Conservation (phyloP, 805 yeast genomes). For the Brettanomyces sp. region DNA sequence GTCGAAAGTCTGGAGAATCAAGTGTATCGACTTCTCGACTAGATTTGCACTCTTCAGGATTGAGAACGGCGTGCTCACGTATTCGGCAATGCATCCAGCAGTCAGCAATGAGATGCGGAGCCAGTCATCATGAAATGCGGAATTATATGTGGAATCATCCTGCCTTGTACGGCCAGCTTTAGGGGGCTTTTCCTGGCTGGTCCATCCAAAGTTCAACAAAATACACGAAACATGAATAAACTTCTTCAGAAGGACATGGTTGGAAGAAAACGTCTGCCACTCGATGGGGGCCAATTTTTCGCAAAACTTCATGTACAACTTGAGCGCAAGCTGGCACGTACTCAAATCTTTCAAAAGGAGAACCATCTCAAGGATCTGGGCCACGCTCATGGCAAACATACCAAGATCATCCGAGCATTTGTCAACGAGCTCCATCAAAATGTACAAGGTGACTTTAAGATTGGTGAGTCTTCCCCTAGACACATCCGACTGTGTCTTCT, state of each 20-base stretch:
- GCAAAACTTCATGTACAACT: constrained; percentile 26
- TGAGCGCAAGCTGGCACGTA: constrained; percentile 37
- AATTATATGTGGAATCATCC: neutral
- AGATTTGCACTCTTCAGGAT: constrained; percentile 10
- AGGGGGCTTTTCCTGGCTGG: neutral
- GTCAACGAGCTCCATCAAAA: constrained; percentile 58
- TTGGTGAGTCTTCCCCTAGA: constrained; percentile 64
- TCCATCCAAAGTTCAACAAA: constrained; percentile 17
- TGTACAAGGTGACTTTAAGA: constrained; percentile 69
- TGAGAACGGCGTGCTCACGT: constrained; percentile 15
- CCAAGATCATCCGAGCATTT: constrained; percentile 78
- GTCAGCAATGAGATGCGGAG: constrained; percentile 31
- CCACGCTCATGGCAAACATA: constrained; percentile 64
- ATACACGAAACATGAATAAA: constrained; percentile 25
- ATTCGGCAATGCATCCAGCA: constrained; percentile 27
- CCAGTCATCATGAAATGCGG: constrained; percentile 30
- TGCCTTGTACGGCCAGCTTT: no score
- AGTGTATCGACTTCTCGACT: constrained; percentile 26
- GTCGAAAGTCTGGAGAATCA: constrained; percentile 29
- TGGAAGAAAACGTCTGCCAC: constrained; percentile 33
- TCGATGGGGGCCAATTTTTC: constrained; percentile 18
- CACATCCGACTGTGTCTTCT: constrained; percentile 53
- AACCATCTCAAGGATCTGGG: constrained; percentile 47
- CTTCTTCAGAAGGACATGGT: constrained; percentile 30
- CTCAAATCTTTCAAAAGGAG: constrained; percentile 50